A percentile compares a stretch with the other conserved stretches of the same genome.
Evolutionary conservation across 2,329 filamentous ascomycete genomes (phyloP).

Genomic region (Purpureocillium takamizusanense): DNA sequence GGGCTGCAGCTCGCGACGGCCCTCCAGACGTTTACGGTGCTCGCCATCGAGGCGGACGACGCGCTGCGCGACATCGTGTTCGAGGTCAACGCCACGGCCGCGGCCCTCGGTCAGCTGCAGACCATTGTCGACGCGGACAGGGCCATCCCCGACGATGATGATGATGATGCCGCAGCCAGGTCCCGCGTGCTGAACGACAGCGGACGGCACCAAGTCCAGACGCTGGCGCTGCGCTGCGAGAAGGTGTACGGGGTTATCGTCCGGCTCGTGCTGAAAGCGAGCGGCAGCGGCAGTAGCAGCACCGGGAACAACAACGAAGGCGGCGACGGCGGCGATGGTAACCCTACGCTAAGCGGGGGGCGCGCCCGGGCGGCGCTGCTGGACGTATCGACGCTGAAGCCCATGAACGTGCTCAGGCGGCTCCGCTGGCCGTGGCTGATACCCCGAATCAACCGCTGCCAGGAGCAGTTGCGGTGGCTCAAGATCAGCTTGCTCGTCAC

Average conservation of each 20-base stretch:
- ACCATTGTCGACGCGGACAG: constrained; percentile 1
- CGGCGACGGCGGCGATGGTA: too few species aligned
- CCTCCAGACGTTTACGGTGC: constrained; percentile 3
- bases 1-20: constrained; percentile 2
- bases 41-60: constrained; percentile 1
- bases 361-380: background rate
- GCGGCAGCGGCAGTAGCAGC: background rate
- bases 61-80: constrained; percentile 3
- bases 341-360: too few species aligned
- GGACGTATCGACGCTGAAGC: background rate
- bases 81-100: constrained; percentile 2
- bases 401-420: background rate
- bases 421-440: constrained; percentile 2
- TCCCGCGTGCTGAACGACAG: too few species aligned
- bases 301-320: background rate
- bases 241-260: background rate
- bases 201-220: constrained; percentile 1
- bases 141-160: too few species aligned
- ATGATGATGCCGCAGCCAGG: too few species aligned
- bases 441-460: background rate
- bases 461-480: constrained; percentile 1
- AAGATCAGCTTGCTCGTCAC: constrained; percentile 1
- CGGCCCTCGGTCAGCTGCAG: constrained; percentile 1
- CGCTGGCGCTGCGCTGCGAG: constrained; percentile 1
- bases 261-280: background rate